These are phyloP conservation scores for Mortierella sp. DNA, from an alignment of 371 early-diverging fungal species.

Conservation along the genomic window DNA sequence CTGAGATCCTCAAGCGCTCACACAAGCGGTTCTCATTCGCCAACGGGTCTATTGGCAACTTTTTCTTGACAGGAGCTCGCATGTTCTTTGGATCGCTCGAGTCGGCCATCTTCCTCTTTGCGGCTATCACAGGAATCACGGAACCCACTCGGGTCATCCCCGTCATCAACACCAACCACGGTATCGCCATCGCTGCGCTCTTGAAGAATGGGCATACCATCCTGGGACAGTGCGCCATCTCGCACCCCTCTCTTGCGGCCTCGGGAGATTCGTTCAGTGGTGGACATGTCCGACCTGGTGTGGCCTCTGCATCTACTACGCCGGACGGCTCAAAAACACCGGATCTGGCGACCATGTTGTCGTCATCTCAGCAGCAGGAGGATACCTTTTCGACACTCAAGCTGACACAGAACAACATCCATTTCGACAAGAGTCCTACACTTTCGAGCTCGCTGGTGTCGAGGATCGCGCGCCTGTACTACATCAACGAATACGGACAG, in stretches of 20 bases:
- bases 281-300: conserved; percentile 21
- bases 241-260: conserved; percentile 66
- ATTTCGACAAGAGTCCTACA: conserved; percentile 52
- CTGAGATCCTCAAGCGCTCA: conserved; percentile 73
- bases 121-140: conserved; percentile 71
- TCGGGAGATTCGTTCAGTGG: conserved; percentile 33
- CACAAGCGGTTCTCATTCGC: conserved; percentile 80
- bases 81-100: conserved; percentile 77
- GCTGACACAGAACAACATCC: conserved; percentile 50
- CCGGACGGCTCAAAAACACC: conserved; percentile 33
- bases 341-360: conserved; percentile 36
- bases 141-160: conserved; percentile 73
- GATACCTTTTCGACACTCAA: conserved; percentile 49
- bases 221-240: conserved; percentile 78
- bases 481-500: conserved; percentile 78
- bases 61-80: conserved; percentile 81
- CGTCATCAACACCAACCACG: conserved; percentile 71
- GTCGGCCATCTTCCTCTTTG: conserved; percentile 77
- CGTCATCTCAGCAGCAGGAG: conserved; percentile 44
- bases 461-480: conserved; percentile 75
- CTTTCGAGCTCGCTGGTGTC: conserved; percentile 35
- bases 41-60: conserved; percentile 82
- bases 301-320: conserved; percentile 23
- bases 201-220: conserved; percentile 69
- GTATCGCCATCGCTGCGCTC: conserved; percentile 72